phyloP scores from a whole-genome alignment of 2,329 filamentous ascomycete species.

The Alternaria alternata region DNA sequence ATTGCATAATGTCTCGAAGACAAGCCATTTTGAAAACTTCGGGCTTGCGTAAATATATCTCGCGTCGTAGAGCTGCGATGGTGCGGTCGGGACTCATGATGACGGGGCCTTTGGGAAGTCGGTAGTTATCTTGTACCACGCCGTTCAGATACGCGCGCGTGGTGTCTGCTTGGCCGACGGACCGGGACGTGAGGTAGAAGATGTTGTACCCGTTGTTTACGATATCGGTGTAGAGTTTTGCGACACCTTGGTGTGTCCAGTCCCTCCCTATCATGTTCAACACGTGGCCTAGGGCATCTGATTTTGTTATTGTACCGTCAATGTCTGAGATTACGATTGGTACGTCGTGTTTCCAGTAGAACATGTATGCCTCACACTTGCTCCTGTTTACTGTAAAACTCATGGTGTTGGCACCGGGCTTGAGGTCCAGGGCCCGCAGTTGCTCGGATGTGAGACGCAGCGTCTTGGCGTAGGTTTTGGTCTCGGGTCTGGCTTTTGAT shows the following conservation, averaged over 20 bases:
- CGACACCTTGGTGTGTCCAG: constrained; percentile 96
- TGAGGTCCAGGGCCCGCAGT: constrained; percentile 82
- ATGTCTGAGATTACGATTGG: constrained; percentile 99
- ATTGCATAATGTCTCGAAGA: constrained; percentile 86
- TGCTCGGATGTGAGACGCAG: constrained; percentile 94
- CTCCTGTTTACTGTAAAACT: constrained; percentile 96
- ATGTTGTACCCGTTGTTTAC: constrained; percentile 97
- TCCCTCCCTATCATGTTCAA: constrained; percentile 96
- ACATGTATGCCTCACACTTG: constrained; percentile 92
- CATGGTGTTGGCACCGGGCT: constrained; percentile 88
- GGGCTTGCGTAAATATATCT: constrained; percentile 94
- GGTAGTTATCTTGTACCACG: constrained; percentile 86
- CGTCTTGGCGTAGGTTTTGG: constrained; percentile 94
- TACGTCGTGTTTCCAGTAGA: constrained; percentile 87
- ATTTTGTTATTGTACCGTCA: constrained; percentile 98
- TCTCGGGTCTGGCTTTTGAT: constrained; percentile 54
- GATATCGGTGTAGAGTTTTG: constrained; percentile 97
- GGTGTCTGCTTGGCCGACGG: constrained; percentile 90
- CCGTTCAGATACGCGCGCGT: constrained; percentile 90
- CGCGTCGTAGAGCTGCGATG: constrained; percentile 88
- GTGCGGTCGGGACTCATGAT: constrained; percentile 95
- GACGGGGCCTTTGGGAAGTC: constrained; percentile 86
- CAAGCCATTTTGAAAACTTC: constrained; percentile 99
- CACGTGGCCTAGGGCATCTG: constrained; percentile 91
- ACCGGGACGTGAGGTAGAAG: constrained; percentile 94